Evolutionary conservation across 192 early-diverging fungal species (phyloP).

Genomic region (Phlyctochytrium arcticum): DNA sequence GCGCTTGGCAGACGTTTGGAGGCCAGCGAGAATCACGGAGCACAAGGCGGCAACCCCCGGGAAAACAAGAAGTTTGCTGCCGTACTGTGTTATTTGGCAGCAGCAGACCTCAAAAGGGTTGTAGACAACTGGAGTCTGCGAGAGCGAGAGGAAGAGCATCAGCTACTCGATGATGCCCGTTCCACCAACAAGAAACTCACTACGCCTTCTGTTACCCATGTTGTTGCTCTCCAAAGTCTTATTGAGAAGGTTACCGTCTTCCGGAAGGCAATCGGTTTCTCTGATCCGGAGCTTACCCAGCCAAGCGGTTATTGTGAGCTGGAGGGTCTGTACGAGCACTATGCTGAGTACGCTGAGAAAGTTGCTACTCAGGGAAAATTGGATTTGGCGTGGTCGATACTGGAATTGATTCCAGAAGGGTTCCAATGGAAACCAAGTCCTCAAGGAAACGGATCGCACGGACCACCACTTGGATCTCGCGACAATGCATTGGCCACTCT

Average conservation of each 20-base stretch:
- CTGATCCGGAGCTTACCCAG: slow-evolving; percentile 67
- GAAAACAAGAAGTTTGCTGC: slow-evolving; percentile 56
- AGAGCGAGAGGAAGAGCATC: slow-evolving; percentile 32
- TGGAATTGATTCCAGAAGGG: slow-evolving; percentile 70
- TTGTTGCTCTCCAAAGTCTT: slow-evolving; percentile 64
- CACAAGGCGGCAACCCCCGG: not conserved
- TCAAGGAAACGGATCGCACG: slow-evolving; percentile 10
- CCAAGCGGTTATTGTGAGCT: slow-evolving; percentile 43
- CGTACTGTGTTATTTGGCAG: slow-evolving; percentile 76
- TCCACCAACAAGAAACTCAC: not conserved
- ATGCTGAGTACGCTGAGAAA: slow-evolving; percentile 80
- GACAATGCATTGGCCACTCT: slow-evolving; percentile 59
- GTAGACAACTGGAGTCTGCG: slow-evolving; percentile 66
- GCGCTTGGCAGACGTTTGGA: slow-evolving; percentile 44
- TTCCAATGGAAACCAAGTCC: slow-evolving; percentile 43
- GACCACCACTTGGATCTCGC: slow-evolving; percentile 18
- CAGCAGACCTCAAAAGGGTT: slow-evolving; percentile 80
- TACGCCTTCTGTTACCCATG: slow-evolving; percentile 42
- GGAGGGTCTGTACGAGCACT: slow-evolving; percentile 75
- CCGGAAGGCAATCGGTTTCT: slow-evolving; percentile 85
- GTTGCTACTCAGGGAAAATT: slow-evolving; percentile 74
- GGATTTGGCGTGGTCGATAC: slow-evolving; percentile 68
- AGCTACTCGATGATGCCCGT: slow-evolving; percentile 11
- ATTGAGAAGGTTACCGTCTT: slow-evolving; percentile 93
- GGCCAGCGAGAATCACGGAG: not conserved